Evolutionary conservation across 225 moss, liverwort and hornwort genomes (phyloP), one percentile per base, ranked within the genome.

Genomic region (Marchantia polymorpha): DNA sequence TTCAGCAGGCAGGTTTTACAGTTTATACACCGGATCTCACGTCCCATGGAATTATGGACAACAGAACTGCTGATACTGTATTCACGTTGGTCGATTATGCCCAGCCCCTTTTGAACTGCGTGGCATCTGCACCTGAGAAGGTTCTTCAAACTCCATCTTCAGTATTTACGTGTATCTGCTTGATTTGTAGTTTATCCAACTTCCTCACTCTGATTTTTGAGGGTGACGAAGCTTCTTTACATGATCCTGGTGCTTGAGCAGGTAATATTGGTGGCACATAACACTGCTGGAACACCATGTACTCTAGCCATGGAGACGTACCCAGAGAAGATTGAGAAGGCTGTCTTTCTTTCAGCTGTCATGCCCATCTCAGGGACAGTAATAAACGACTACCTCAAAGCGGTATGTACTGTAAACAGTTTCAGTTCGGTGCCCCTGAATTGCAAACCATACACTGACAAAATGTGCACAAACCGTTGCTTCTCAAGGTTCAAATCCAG

Each of bases 241-340:
- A 17, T 61, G n/a, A 2, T 25, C 12, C 13, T 16, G 26, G 10
- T 12, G 7, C 72, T 72, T n/a, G 7, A 3, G 46, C 80, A 87
- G 85, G 81, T 90, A 27, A 74, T 92, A 12, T 61, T 92, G 10
- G 89, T 92, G 29, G 89, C 89, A 16, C 92, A 92, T 51, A 86
- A 88, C 77, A 76, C 91, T 27, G 89, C 88, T 63, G 92, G 92
- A n/a, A 63, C 85, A 8, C 78, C 79, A 52, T 83, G 84, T 22
- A 84, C 82, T 74, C 79, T 85, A 50, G 91, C 88, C 12, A 87
- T 92, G 84, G 91, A 92, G 56, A 82, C 79, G 10, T 84, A 88
- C 73, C 87, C 88, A 20, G 69, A 87, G 56, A 92, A 92, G 77
- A 81, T 92, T 54, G 54, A 83, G 7, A 85, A 79, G 8, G 86